Base-by-base conservation (phyloP, 805 yeast species). In the Lachancea sp. region DNA sequence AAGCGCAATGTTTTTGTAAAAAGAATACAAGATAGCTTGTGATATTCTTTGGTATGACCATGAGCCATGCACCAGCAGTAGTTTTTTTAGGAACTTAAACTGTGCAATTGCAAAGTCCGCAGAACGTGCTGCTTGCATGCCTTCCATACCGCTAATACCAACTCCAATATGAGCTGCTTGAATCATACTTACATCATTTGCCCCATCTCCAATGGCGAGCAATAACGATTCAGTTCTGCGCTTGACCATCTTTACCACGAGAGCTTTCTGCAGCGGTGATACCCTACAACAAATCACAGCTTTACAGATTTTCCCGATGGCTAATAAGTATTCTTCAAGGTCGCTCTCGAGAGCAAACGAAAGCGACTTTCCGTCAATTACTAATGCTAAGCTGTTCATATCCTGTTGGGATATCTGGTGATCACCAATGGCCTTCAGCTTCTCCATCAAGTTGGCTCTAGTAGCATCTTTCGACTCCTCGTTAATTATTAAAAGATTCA, bases 121-220 rank as follows among this genome's bases (percentile, higher is more conserved):
- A 61, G 95, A 82, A 61, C 99, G 75, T 0, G 98, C 97, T 8
- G 98, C 98, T 64, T 92, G 99, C 87, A 89, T 88, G 51, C 99
- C 99, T 67, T 92, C 99, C 90, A 88, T 83, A 49, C 99, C 99
- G 64, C 95, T 85, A 47, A 92, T 94, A 59, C 99, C 99, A 18
- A 92, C 96, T 47, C 99, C 99, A 39, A 92, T 96, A 62, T 92
- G 97, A 0, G 98, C 98, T 12, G 98, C 97, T 64, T 92, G 98
- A 49, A 92, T 92, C 99, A 92, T 92, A 26, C 95, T 83, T 29
- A 92, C 98, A 67, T 92, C 99, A 58, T 92, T 92, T 2, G 99
- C 99, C 56, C 99, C 99, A 64, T 92, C 99, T 32, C 99, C 99
- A 56, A 92, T 83, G 1, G 98, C 97, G 45, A 92, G 68, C 31